Conservation (phyloP, 495 filamentous ascomycete genomes). For the Talaromyces liani region DNA sequence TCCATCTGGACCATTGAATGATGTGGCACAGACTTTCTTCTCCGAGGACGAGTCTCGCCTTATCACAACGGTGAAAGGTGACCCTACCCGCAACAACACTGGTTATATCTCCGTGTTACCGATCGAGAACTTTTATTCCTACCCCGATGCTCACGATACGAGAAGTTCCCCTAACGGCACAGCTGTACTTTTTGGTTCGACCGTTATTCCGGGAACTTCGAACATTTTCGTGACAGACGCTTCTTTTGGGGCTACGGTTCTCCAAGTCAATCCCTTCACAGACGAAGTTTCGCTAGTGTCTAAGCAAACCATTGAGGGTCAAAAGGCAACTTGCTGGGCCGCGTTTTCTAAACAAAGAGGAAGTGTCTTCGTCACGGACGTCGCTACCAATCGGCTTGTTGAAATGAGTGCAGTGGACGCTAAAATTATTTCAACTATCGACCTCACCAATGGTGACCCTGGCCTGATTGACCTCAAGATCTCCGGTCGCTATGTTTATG, state of each 20-base stretch:
- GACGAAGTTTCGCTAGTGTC: conserved; percentile 42
- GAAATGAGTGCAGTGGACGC: conserved; percentile 29
- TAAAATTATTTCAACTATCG: conserved; percentile 27
- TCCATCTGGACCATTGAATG: conserved; percentile 45
- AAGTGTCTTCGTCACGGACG: conserved; percentile 12
- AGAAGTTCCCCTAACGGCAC: conserved; percentile 40
- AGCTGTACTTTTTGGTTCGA: conserved; percentile 47
- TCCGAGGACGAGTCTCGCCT: conserved; percentile 41
- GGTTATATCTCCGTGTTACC: conserved; percentile 46
- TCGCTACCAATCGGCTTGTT: conserved; percentile 44
- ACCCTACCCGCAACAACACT: conserved; percentile 41
- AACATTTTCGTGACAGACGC: conserved; percentile 48
- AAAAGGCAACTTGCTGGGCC: not conserved
- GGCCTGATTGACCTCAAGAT: conserved; percentile 50
- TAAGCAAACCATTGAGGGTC: not conserved
- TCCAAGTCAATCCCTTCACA: conserved; percentile 23
- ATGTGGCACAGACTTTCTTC: conserved; percentile 49
- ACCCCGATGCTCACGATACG: conserved; percentile 8
- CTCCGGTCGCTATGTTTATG: conserved; percentile 45
- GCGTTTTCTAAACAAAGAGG: not conserved
- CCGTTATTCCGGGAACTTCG: conserved; percentile 28
- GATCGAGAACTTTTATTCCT: conserved; percentile 20
- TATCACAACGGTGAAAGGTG: conserved; percentile 50
- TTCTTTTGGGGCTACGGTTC: conserved; percentile 41
- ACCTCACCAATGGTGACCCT: conserved; percentile 35